Conservation (phyloP, 2,329 filamentous ascomycete genomes). For the Apiospora koreana region DNA sequence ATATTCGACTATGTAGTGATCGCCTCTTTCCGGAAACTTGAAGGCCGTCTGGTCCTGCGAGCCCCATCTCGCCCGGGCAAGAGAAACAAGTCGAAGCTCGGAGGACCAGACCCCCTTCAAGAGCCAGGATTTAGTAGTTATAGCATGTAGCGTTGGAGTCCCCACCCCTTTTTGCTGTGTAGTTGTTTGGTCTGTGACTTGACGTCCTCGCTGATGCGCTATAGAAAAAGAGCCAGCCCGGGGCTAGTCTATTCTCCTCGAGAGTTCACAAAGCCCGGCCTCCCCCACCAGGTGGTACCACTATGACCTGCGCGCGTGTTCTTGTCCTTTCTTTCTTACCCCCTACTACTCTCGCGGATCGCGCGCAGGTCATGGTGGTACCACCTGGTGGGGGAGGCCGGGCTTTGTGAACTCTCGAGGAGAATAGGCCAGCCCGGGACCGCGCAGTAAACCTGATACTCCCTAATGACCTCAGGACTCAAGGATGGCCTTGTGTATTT, state of each 20-base stretch:
- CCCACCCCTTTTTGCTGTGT: neutral
- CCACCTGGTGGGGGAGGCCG: too few species aligned
- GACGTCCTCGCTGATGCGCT: neutral
- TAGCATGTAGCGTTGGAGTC: neutral
- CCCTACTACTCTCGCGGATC: too few species aligned
- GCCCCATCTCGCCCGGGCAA: neutral
- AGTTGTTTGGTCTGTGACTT: neutral
- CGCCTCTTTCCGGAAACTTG: neutral
- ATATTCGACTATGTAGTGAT: neutral
- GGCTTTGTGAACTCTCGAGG: neutral
- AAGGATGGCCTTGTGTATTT: neutral
- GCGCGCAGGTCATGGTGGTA: too few species aligned
- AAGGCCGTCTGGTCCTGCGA: neutral
- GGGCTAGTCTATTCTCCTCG: neutral
- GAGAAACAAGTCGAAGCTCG: neutral
- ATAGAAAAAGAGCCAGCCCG: neutral
- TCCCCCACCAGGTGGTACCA: too few species aligned
- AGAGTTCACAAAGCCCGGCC: neutral
- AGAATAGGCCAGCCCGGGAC: neutral
- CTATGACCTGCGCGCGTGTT: too few species aligned
- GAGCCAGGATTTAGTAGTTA: neutral
- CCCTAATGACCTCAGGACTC: neutral
- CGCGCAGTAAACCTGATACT: neutral
- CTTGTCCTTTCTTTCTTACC: too few species aligned
- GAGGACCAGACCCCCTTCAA: neutral